These are phyloP conservation scores for Penicillium daleae DNA, from an alignment of 495 filamentous ascomycete genomes.

Conservation along the genomic window DNA sequence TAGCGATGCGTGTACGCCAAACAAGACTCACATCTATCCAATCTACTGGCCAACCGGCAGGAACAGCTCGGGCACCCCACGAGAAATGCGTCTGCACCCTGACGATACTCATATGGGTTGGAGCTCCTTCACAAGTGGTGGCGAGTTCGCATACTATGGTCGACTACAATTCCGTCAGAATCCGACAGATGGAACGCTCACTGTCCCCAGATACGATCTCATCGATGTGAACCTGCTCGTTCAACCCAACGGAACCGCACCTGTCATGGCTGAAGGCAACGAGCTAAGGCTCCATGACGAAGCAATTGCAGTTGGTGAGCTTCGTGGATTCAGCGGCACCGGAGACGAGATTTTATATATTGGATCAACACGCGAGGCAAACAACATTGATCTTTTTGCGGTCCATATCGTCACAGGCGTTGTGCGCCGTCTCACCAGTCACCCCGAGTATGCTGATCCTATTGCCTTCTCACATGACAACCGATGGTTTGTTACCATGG, in stretches of 20 bases:
- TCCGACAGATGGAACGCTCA: not conserved
- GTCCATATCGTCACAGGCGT: not conserved
- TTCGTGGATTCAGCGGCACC: not conserved
- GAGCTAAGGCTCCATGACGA: not conserved
- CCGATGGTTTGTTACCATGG: not conserved
- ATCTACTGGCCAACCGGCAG: not conserved
- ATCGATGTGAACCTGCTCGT: not conserved
- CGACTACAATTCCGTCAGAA: not conserved
- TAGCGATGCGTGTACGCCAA: not conserved
- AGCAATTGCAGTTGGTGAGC: not conserved
- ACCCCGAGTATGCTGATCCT: not conserved
- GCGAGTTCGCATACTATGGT: not conserved
- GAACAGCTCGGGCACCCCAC: not conserved
- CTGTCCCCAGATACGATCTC: not conserved
- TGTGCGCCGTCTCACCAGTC: not conserved
- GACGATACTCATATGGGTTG: not conserved
- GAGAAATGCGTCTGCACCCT: not conserved
- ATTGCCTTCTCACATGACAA: not conserved
- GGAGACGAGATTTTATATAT: not conserved
- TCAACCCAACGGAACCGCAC: not conserved
- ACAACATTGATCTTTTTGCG: not conserved
- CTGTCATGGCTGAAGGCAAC: not conserved
- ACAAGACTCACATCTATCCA: conserved; percentile 1
- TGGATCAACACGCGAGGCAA: not conserved
- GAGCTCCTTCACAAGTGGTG: not conserved